phyloP scores from a whole-genome alignment of 2,329 filamentous ascomycete genomes.

The Ascochyta rabiei region DNA sequence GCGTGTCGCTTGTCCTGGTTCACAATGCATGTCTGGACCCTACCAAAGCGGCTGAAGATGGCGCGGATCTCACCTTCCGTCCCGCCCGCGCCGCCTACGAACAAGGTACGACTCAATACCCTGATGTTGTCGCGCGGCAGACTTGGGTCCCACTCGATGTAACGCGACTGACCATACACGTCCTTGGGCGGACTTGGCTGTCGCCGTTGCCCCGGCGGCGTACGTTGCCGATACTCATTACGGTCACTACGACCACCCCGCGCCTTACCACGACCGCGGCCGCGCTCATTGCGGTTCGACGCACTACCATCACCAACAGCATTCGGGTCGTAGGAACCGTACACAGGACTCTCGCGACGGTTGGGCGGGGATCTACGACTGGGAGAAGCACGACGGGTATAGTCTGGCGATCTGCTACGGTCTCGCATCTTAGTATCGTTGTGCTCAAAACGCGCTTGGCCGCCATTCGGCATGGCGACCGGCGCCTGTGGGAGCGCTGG shows the following conservation, averaged over 20 bases:
- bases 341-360: constrained; percentile 71
- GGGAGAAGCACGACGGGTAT: constrained; percentile 67
- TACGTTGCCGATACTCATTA: constrained; percentile 82
- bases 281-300: constrained; percentile 64
- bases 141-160: constrained; percentile 77
- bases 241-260: constrained; percentile 55
- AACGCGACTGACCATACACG: constrained; percentile 62
- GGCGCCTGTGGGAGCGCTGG: constrained; percentile 25
- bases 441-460: constrained; percentile 32
- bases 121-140: constrained; percentile 76
- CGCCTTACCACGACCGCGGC: constrained; percentile 57
- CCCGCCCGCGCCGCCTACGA: constrained; percentile 83
- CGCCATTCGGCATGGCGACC: constrained; percentile 25
- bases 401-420: constrained; percentile 62
- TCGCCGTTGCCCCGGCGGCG: constrained; percentile 73
- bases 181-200: constrained; percentile 59
- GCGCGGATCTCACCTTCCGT: constrained; percentile 81
- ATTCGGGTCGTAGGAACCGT: constrained; percentile 74
- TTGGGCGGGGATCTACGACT: constrained; percentile 63
- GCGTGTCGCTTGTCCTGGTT: constrained; percentile 98
- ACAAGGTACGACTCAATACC: constrained; percentile 92
- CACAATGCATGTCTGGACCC: constrained; percentile 96
- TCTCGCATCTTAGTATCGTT: constrained; percentile 45
- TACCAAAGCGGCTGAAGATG: constrained; percentile 81
- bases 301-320: constrained; percentile 60